These are phyloP conservation scores for Starmerella tilneyi DNA, from an alignment of 805 yeast genomes.

Conservation along the genomic window DNA sequence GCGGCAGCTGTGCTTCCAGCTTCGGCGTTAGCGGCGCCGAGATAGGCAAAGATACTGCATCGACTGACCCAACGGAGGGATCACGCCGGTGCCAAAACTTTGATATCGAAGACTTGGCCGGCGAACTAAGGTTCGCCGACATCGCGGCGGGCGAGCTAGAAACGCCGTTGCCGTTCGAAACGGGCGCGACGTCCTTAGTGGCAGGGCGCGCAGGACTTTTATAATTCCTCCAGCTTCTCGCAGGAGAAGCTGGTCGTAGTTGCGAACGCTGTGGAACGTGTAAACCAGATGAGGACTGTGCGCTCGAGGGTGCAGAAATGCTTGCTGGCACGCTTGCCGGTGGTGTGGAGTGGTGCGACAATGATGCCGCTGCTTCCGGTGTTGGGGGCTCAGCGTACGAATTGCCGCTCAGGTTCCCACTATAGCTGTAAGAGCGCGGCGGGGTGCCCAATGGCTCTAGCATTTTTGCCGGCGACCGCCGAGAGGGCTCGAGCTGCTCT, in stretches of 20 bases:
- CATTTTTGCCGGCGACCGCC: neutral
- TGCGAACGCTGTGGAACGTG: slow-evolving; percentile 19
- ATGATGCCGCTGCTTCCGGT: slow-evolving; percentile 7
- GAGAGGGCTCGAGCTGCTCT: neutral
- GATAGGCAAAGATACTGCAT: slow-evolving; percentile 11
- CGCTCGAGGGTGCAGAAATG: neutral
- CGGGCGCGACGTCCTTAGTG: neutral
- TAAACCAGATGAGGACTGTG: too few relatives aligned
- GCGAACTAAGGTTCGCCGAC: neutral
- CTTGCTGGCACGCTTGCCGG: slow-evolving; percentile 3
- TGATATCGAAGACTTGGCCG: slow-evolving; percentile 1
- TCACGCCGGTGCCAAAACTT: slow-evolving; percentile 10
- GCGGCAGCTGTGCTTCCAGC: neutral
- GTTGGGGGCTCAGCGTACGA: slow-evolving; percentile 5
- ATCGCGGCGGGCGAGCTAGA: slow-evolving; percentile 5
- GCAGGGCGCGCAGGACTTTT: neutral
- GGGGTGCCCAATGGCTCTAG: slow-evolving; percentile 5
- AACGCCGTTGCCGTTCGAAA: too few relatives aligned
- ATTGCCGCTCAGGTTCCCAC: neutral
- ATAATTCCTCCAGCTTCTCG: slow-evolving; percentile 6
- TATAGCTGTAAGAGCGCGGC: neutral
- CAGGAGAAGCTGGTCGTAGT: slow-evolving; percentile 19
- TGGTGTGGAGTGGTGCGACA: slow-evolving; percentile 2
- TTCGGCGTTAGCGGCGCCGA: slow-evolving; percentile 10
- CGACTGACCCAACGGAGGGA: neutral